Percentiles rank a stretch among this genome's conserved stretches.
Conservation (phyloP, 495 filamentous ascomycete species). For the Thozetella sp. region DNA sequence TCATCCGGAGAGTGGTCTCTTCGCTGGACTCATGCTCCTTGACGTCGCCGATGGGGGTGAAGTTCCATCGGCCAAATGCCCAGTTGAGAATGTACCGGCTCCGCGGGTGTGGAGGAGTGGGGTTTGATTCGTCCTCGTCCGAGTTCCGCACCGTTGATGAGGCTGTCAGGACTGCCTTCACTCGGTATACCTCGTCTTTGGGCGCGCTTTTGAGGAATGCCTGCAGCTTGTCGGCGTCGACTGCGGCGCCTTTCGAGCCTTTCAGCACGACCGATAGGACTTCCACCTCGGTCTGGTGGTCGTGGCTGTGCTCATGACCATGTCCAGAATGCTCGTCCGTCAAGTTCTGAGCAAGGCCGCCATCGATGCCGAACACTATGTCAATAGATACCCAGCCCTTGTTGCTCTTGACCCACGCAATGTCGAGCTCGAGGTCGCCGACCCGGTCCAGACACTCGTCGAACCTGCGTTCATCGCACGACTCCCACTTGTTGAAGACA, state of each 20-base stretch:
- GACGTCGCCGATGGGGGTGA: slow-evolving; percentile 57
- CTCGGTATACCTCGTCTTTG: slow-evolving; percentile 92
- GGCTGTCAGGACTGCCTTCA: slow-evolving; percentile 82
- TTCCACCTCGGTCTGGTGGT: slow-evolving; percentile 83
- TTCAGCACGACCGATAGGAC: slow-evolving; percentile 76
- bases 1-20: slow-evolving; percentile 68
- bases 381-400: slow-evolving; percentile 73
- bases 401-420: slow-evolving; percentile 79
- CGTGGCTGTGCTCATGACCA: slow-evolving; percentile 37
- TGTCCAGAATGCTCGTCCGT: slow-evolving; percentile 29
- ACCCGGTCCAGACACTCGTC: slow-evolving; percentile 84
- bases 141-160: slow-evolving; percentile 59
- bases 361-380: slow-evolving; percentile 86
- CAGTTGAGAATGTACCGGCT: slow-evolving; percentile 86
- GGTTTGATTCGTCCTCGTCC: slow-evolving; percentile 43
- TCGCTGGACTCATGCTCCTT: slow-evolving; percentile 48
- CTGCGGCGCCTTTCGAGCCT: slow-evolving; percentile 29
- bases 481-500: slow-evolving; percentile 96
- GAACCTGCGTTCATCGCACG: slow-evolving; percentile 65
- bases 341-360: slow-evolving; percentile 67
- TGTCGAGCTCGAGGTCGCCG: slow-evolving; percentile 81
- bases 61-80: slow-evolving; percentile 96
- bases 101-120: slow-evolving; percentile 9
- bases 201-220: slow-evolving; percentile 68
- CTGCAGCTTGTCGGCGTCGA: slow-evolving; percentile 69